phyloP scores from a whole-genome alignment of 768 basidiomycete species.

The Hygrophorus russula region DNA sequence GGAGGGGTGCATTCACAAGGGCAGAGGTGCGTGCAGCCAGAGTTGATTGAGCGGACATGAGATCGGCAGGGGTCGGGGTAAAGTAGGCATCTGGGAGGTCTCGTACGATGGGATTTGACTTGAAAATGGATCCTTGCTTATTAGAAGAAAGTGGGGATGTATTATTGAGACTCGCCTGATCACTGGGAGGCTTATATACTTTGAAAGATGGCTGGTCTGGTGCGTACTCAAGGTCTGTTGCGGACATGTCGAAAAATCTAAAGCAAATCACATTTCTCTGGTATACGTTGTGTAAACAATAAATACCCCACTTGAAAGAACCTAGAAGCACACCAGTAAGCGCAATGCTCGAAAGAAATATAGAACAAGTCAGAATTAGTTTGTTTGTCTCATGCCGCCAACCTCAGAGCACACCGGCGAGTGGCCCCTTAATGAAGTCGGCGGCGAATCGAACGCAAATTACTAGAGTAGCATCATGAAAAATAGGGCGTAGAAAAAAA shows the following conservation, averaged over 20 bases:
- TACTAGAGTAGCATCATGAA: conserved; percentile 53
- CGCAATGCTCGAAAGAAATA: conserved; percentile 1
- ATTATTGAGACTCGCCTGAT: conserved; percentile 20
- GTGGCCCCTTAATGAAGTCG: conserved; percentile 58
- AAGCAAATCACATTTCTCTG: conserved; percentile 20
- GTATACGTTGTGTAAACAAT: neutral
- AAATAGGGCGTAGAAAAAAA: neutral
- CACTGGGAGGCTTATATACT: conserved; percentile 33
- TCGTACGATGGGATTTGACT: conserved; percentile 9
- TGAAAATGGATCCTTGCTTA: neutral
- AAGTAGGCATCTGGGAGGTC: conserved; percentile 67
- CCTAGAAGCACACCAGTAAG: neutral
- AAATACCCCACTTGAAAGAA: no score
- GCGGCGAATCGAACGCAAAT: conserved; percentile 79
- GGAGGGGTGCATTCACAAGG: conserved; percentile 60
- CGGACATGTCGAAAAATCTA: conserved; percentile 6
- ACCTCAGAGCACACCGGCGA: conserved; percentile 65
- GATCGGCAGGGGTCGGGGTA: conserved; percentile 56
- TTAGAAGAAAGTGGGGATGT: conserved; percentile 15
- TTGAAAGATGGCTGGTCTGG: conserved; percentile 23
- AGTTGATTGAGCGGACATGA: conserved; percentile 55
- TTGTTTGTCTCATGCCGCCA: conserved; percentile 58
- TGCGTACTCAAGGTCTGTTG: neutral
- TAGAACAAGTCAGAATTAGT: conserved; percentile 31
- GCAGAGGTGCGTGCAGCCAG: conserved; percentile 51